Base-by-base conservation (phyloP, 2,329 filamentous ascomycete species). In the Biscogniauxia marginata region DNA sequence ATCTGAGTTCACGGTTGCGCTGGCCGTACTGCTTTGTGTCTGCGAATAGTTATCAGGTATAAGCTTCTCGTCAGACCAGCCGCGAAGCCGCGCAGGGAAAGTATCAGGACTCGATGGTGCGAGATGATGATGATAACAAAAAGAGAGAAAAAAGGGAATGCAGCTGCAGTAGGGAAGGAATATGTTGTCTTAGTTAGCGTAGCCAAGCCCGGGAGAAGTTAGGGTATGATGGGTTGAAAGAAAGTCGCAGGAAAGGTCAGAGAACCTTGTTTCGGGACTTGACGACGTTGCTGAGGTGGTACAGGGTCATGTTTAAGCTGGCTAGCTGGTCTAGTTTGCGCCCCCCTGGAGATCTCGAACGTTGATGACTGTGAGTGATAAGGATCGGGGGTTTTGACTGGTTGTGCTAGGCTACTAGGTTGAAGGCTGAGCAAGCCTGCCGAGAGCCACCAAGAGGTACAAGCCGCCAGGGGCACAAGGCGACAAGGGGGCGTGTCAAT, bases 21-120 rank as follows among this genome's bases (percentile, higher is more conserved):
- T 16, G 13, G 30, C n/a, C 3, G 30, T 39, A 16, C 8, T 34
- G 30, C 5, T 39, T 39, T 39, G n/a, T 16, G 30, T 39, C 30
- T 39, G 30, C 30, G 6, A 16, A 39, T 39, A 48, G 7, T 45
- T 45, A 7, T 19, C 13, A 22, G n/a, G n/a, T n/a, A 24, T 48
- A 24, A 49, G 48, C 48, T 49, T 49, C 50, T 55, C 54, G 54
- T 53, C 59, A 63, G 57, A 52, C 59, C 59, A 60, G 60, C 62
- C 62, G 62, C 53, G 50, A 39, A 62, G 54, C 50, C 44, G 48
- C 55, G 23, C 48, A 57, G 53, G 39, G 54, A 53, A 53, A 24
- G 49, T 46, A 30, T 9, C 19, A 45, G 3, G 49, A 45, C 21
- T n/a, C 16, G 46, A 25, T 25, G 46, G n/a, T 13, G 20, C 23